Conservation (phyloP, 75 land plant genomes). For the Cryptomeria japonica region DNA sequence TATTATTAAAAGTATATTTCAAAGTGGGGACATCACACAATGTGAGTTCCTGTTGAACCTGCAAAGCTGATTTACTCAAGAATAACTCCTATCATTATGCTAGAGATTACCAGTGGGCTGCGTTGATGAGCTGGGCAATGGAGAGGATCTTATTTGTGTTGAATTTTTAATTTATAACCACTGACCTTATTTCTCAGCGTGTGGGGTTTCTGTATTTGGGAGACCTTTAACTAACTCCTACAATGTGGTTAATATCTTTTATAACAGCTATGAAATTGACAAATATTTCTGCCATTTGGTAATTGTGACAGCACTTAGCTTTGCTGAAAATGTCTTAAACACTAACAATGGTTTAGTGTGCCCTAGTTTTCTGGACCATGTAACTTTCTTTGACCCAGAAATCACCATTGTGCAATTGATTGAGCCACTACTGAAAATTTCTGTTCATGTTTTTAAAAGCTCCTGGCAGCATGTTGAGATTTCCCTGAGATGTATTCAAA, state of each 20-base stretch:
- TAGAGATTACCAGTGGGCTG: neutral
- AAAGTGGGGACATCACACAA: neutral
- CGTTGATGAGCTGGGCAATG: neutral
- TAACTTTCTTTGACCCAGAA: neutral
- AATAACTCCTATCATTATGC: neutral
- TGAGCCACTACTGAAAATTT: neutral
- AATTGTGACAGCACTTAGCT: neutral
- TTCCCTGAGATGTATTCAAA: neutral
- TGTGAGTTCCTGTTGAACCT: neutral
- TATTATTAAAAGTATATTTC: no score
- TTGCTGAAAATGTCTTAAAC: neutral
- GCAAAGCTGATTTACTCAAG: neutral
- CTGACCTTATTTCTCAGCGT: neutral
- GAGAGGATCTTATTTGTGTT: neutral
- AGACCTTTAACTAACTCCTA: neutral
- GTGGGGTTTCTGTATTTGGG: neutral
- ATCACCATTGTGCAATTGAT: neutral
- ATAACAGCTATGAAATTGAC: neutral
- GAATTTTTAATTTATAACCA: neutral
- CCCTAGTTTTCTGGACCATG: neutral
- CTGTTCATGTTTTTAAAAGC: neutral
- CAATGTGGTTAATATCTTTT: neutral
- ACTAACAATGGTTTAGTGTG: neutral
- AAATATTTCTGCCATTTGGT: neutral
- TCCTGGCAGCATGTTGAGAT: constrained; percentile 1